These are phyloP conservation scores for Claviceps sp. DNA, from an alignment of 2,329 filamentous ascomycete species.

Conservation along the genomic window DNA sequence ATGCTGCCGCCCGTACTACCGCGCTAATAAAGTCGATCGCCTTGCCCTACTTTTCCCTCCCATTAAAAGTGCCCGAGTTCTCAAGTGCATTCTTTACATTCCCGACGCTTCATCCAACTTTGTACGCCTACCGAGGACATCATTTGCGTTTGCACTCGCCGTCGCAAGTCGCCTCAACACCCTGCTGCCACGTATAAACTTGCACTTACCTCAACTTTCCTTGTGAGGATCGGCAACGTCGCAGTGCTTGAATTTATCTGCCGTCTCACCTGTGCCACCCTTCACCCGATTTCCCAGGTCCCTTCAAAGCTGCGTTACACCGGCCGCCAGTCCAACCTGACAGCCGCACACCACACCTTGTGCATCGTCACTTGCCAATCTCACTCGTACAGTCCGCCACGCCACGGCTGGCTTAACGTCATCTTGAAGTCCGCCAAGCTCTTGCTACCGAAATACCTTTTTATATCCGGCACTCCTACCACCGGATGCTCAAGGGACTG, in stretches of 20 bases:
- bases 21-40: background rate
- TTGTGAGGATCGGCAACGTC: slow-evolving; percentile 5
- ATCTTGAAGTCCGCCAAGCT: slow-evolving; percentile 13
- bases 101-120: background rate
- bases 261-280: slow-evolving; percentile 3
- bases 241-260: slow-evolving; percentile 4
- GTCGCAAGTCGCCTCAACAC: background rate
- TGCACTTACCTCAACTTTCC: background rate
- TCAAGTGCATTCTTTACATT: background rate
- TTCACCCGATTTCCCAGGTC: background rate
- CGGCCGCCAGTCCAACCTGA: background rate
- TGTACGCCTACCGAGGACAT: slow-evolving; percentile 2
- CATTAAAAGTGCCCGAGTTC: background rate
- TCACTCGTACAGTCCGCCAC: slow-evolving; percentile 6
- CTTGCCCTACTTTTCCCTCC: slow-evolving; percentile 1
- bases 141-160: background rate
- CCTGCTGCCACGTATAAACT: background rate
- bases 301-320: slow-evolving; percentile 1
- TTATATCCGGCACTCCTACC: background rate
- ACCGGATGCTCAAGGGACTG: background rate
- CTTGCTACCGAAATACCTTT: background rate
- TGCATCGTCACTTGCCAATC: background rate
- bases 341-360: background rate
- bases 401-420: slow-evolving; percentile 11
- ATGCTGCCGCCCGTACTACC: background rate